Percentiles rank a stretch among this genome's conserved stretches.
phyloP scores from a whole-genome alignment of 163 green algal genomes.

The Chloromonas sp. region DNA sequence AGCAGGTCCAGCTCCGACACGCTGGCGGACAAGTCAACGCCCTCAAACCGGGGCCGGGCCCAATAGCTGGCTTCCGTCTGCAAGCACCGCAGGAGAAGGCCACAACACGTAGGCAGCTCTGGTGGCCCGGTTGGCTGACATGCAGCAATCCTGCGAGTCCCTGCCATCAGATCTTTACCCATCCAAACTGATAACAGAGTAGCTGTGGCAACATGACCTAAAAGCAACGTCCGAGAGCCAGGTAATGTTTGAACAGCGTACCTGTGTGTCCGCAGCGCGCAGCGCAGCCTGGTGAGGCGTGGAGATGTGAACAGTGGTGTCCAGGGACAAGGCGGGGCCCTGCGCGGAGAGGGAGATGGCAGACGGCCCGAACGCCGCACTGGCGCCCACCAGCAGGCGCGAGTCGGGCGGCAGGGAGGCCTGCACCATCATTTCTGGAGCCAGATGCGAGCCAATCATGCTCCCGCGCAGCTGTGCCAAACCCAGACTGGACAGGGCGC shows the following conservation, averaged over 20 bases:
- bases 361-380: constrained; percentile 1
- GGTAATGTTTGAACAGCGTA: too few relatives aligned
- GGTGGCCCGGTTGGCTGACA: too few relatives aligned
- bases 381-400: not conserved
- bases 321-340: constrained; percentile 44
- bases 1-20: constrained; percentile 69
- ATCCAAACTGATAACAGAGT: too few relatives aligned
- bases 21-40: constrained; percentile 37
- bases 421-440: constrained; percentile 34
- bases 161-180: too few relatives aligned
- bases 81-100: not conserved
- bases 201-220: too few relatives aligned
- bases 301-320: constrained; percentile 38
- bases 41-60: constrained; percentile 42
- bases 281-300: constrained; percentile 35
- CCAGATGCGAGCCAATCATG: constrained; percentile 68
- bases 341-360: constrained; percentile 16
- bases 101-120: not conserved
- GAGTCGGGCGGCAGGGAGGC: constrained; percentile 1
- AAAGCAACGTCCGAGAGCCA: too few relatives aligned
- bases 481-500: constrained; percentile 47
- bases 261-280: constrained; percentile 56
- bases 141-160: too few relatives aligned
- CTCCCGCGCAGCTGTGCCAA: constrained; percentile 35
- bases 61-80: constrained; percentile 51